Evolutionary conservation across 2,329 filamentous ascomycete species (phyloP), one percentile per base, ranked within the genome.

Genomic region (Aplosporella prunicola): DNA sequence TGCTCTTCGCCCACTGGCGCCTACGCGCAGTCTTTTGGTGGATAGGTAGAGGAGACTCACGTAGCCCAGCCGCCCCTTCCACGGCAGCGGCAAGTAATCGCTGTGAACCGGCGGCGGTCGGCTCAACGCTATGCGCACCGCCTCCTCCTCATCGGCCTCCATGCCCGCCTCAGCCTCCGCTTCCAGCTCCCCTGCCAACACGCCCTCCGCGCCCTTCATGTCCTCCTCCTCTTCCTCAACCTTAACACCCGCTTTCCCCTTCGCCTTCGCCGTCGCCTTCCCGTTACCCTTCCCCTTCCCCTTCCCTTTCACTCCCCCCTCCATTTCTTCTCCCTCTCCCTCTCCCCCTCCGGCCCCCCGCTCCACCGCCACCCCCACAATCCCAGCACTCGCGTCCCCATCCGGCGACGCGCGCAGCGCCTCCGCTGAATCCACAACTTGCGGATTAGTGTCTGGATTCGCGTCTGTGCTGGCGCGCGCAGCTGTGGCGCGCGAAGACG

Each of bases 21-120:
- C n/a, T n/a, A n/a, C n/a, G n/a, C n/a, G n/a, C n/a, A n/a, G n/a
- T n/a, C n/a, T n/a, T n/a, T n/a, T n/a, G n/a, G n/a, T n/a, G n/a
- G n/a, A n/a, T n/a, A n/a, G n/a, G 1, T 9, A 25, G 25, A n/a
- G 23, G 43, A 37, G 42, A 61, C 79, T 64, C 59, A 89, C 86
- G 71, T 93, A 95, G 41, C 88, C 88, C 43, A 95, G 57, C 18
- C 88, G 74, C 1, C 89, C 89, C 61, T 80, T 86, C 88, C 88
- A 95, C 0, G 88, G 89, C 15, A 95, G 59, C 16, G 89, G 89
- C 14, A 95, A 67, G 51, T 80, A 84, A 45, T 75, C 74, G 53
- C 86, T 94, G 51, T 95, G 82, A 11, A 93, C 77, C 0, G 87
- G 76, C 5, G 86, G 85, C 9, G 80, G 73, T 39, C 85, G 78